Evolutionary conservation across 306 rosid species (phyloP).

Genomic region (Casuarina cunninghamiana): DNA sequence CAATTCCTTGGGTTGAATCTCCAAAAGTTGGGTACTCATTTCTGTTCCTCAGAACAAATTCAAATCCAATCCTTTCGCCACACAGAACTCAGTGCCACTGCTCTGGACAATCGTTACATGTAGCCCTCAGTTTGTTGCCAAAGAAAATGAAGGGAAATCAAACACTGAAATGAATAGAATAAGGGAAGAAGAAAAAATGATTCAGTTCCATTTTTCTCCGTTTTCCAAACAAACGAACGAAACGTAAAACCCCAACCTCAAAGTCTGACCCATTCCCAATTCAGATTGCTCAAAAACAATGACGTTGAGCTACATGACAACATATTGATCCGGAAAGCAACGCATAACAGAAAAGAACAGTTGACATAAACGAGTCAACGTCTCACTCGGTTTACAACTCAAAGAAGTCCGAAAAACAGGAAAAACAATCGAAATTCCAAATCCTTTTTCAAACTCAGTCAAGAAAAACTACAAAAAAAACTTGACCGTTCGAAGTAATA

Average conservation of each 20-base stretch:
- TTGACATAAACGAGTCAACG: conserved; percentile 11
- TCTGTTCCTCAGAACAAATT: conserved; percentile 24
- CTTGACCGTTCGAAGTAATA: not conserved
- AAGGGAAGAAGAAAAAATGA: not conserved
- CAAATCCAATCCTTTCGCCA: conserved; percentile 14
- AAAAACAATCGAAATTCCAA: not conserved
- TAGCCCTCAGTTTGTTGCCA: conserved; percentile 10
- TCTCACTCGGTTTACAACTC: conserved; percentile 7
- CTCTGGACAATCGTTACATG: not conserved
- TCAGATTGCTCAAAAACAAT: conserved; percentile 15
- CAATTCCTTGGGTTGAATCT: conserved; percentile 81
- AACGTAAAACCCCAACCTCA: not conserved
- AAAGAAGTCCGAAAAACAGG: not conserved
- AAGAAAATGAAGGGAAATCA: conserved; percentile 23
- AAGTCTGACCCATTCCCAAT: not conserved
- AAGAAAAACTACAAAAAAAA: not conserved
- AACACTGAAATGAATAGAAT: not conserved
- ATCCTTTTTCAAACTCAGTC: not conserved
- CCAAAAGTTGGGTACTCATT: conserved; percentile 67
- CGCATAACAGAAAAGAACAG: not conserved
- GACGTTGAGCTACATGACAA: not conserved
- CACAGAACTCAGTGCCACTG: conserved; percentile 22
- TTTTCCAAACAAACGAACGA: conserved; percentile 30
- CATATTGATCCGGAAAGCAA: not conserved
- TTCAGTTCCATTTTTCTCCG: conserved; percentile 16